A percentile compares a stretch with the other conserved stretches of the same genome.
Evolutionary conservation across 192 early-diverging fungal genomes (phyloP).

Genomic region (Entomortierella beljakovae): DNA sequence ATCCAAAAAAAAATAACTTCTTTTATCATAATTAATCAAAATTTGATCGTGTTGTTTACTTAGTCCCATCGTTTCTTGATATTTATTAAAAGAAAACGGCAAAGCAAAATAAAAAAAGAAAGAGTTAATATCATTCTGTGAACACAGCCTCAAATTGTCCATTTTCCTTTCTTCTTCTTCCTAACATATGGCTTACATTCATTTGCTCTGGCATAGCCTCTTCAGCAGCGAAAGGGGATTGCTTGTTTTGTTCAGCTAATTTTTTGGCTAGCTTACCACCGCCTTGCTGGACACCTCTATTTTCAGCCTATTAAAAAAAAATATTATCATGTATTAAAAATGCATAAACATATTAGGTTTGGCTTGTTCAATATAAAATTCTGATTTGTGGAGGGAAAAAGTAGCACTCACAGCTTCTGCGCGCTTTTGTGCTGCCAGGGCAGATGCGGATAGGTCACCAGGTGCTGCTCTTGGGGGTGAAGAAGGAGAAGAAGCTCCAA

Average conservation of each 20-base stretch:
- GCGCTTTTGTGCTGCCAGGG: conserved; percentile 44
- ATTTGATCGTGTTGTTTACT: no score
- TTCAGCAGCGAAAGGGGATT: conserved; percentile 34
- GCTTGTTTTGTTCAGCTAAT: conserved; percentile 30
- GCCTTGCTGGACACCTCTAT: conserved; percentile 39
- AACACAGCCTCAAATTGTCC: neutral
- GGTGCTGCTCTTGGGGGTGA: conserved; percentile 6
- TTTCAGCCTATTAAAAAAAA: conserved; percentile 26
- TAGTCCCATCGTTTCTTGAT: no score
- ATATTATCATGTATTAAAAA: neutral
- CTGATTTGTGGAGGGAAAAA: neutral
- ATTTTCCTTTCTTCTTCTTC: neutral
- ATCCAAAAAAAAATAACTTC: no score
- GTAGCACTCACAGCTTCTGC: conserved; percentile 37
- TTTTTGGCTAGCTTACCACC: conserved; percentile 46
- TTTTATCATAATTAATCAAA: no score
- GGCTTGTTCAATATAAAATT: neutral
- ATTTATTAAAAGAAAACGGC: no score
- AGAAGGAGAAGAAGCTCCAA: conserved; percentile 11
- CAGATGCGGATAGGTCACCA: conserved; percentile 42
- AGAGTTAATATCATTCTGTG: neutral
- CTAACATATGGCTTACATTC: conserved; percentile 20
- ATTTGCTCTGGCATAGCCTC: conserved; percentile 35
- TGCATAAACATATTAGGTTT: neutral
- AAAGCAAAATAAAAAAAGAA: neutral